A percentile compares a stretch with the other conserved stretches of the same genome.
phyloP scores from a whole-genome alignment of 148 eudicot genomes.

The Nepenthes gracilis region DNA sequence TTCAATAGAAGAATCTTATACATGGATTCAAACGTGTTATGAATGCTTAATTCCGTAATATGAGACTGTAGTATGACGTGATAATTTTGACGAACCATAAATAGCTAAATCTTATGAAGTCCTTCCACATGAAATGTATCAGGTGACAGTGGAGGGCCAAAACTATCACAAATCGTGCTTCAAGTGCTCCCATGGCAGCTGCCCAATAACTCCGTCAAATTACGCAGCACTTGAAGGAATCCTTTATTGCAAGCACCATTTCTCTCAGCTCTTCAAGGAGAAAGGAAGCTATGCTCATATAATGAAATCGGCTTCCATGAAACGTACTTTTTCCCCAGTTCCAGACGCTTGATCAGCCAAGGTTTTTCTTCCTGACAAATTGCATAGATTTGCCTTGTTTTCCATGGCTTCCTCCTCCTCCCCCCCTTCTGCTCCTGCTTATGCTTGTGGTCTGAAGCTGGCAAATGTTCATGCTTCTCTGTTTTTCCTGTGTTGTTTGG shows the following conservation, averaged over 20 bases:
- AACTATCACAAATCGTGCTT: conserved; percentile 82
- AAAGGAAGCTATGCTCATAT: conserved; percentile 91
- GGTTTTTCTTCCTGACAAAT: no score
- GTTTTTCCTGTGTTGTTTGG: conserved; percentile 2
- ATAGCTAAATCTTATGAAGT: not conserved
- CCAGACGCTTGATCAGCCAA: conserved; percentile 22
- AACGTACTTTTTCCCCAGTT: conserved; percentile 32
- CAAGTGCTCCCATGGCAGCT: conserved; percentile 81
- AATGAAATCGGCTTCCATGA: conserved; percentile 54
- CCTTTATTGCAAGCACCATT: conserved; percentile 84
- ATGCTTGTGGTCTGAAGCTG: conserved; percentile 6
- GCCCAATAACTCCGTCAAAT: conserved; percentile 73
- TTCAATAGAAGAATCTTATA: no score
- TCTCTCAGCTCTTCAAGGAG: conserved; percentile 93
- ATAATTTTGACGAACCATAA: no score
- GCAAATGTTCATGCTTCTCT: not conserved
- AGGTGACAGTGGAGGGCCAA: conserved; percentile 84
- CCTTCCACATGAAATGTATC: conserved; percentile 1
- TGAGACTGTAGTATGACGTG: no score
- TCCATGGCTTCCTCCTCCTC: no score
- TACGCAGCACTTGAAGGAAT: conserved; percentile 86
- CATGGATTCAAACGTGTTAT: no score
- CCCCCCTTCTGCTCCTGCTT: no score
- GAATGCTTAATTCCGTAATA: no score
- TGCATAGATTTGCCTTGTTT: no score